Conservation (phyloP, 148 eudicot species). For the Amaranthus palmeri region DNA sequence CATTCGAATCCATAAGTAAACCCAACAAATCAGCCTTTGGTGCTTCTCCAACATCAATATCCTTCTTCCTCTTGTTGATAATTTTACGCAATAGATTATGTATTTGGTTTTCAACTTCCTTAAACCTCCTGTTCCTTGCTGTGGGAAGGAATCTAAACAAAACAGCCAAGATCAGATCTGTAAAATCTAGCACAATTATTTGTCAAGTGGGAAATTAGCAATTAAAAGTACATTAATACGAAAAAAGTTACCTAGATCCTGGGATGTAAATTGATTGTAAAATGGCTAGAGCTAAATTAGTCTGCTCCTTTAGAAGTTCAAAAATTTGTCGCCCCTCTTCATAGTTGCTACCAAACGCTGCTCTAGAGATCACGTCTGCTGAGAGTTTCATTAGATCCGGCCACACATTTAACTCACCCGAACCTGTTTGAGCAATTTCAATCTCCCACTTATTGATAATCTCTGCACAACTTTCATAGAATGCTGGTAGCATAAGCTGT, state of each 20-base stretch:
- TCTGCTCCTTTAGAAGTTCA: slow-evolving; percentile 25
- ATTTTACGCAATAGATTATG: slow-evolving; percentile 9
- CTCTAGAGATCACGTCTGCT: slow-evolving; percentile 33
- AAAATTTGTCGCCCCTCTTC: slow-evolving; percentile 25
- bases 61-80: slow-evolving; percentile 26
- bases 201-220: not conserved
- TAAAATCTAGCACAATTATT: not conserved
- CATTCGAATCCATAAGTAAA: slow-evolving; percentile 25
- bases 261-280: slow-evolving; percentile 25
- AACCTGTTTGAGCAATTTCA: slow-evolving; percentile 13
- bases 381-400: slow-evolving; percentile 9
- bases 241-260: slow-evolving; percentile 20
- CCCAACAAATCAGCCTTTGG: slow-evolving; percentile 25
- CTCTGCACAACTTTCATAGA: slow-evolving; percentile 24
- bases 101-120: slow-evolving; percentile 16
- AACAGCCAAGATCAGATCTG: not conserved
- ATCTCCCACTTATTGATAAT: slow-evolving; percentile 29
- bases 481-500: slow-evolving; percentile 34
- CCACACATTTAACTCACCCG: slow-evolving; percentile 24
- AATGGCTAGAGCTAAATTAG: slow-evolving; percentile 7
- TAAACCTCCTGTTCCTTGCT: slow-evolving; percentile 21
- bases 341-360: slow-evolving; percentile 31
- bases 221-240: not conserved
- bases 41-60: slow-evolving; percentile 15
- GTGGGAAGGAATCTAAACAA: slow-evolving; percentile 26